Evolutionary conservation across 2,329 filamentous ascomycete genomes (phyloP).

Genomic region (Leptoxyphium fumago): DNA sequence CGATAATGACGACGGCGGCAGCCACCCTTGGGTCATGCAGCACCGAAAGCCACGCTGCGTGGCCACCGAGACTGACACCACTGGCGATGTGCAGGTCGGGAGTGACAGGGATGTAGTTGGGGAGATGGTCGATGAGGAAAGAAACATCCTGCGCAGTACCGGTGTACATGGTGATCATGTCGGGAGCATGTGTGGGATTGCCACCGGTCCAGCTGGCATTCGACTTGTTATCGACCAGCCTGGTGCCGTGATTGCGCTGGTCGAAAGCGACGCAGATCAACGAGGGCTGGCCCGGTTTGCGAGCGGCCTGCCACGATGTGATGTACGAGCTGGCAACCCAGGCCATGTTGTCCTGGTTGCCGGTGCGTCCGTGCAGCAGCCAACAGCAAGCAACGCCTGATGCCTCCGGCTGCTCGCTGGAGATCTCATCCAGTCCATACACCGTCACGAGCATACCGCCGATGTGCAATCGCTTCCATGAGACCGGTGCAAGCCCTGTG

Average conservation of each 20-base stretch:
- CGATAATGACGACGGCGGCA: slow-evolving; percentile 68
- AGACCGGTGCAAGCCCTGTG: slow-evolving; percentile 32
- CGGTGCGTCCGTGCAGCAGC: slow-evolving; percentile 71
- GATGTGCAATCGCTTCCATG: slow-evolving; percentile 53
- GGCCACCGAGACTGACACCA: slow-evolving; percentile 75
- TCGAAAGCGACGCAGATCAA: slow-evolving; percentile 78
- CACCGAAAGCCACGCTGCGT: slow-evolving; percentile 72
- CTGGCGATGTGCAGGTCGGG: slow-evolving; percentile 55
- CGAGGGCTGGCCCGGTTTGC: slow-evolving; percentile 30
- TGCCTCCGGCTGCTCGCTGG: slow-evolving; percentile 27
- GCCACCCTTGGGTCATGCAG: slow-evolving; percentile 64
- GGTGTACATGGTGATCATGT: slow-evolving; percentile 73
- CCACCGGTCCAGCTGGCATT: slow-evolving; percentile 71
- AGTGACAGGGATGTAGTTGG: slow-evolving; percentile 47
- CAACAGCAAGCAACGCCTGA: slow-evolving; percentile 62
- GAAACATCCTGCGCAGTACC: slow-evolving; percentile 62
- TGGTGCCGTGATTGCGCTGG: slow-evolving; percentile 78
- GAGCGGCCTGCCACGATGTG: slow-evolving; percentile 47
- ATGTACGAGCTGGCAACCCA: slow-evolving; percentile 57
- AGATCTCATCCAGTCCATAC: slow-evolving; percentile 66
- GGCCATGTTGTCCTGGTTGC: slow-evolving; percentile 58
- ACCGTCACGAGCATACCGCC: slow-evolving; percentile 65
- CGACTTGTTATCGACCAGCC: slow-evolving; percentile 49
- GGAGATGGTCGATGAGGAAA: slow-evolving; percentile 60
- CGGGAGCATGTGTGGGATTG: slow-evolving; percentile 69